phyloP scores from a whole-genome alignment of 345 rosid species.

The Clausena lansium region DNA sequence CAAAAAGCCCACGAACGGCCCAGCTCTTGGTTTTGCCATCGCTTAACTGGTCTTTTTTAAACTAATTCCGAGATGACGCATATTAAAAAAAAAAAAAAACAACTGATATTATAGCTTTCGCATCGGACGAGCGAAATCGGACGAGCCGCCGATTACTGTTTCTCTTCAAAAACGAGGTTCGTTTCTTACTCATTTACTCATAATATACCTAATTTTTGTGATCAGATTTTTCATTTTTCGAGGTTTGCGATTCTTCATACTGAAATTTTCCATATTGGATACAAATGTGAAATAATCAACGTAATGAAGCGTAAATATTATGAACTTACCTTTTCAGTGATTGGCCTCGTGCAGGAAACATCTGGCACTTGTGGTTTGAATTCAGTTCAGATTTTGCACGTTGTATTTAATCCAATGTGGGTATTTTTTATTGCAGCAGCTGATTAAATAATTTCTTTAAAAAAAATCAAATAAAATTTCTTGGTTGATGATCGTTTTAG shows the following conservation, averaged over 20 bases:
- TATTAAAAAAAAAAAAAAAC: no score
- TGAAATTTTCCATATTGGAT: neutral
- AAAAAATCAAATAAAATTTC: neutral
- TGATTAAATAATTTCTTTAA: neutral
- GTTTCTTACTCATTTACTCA: neutral
- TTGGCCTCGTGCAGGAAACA: neutral
- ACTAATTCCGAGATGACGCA: neutral
- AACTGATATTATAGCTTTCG: neutral
- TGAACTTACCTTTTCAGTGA: neutral
- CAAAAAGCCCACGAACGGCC: neutral
- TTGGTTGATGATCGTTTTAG: neutral
- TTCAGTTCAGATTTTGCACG: neutral
- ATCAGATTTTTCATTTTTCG: neutral
- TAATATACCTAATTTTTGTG: neutral
- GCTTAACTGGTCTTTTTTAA: neutral
- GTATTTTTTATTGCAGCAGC: neutral
- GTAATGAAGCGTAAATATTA: neutral
- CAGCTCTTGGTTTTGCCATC: neutral
- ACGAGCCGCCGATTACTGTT: neutral
- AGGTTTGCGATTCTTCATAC: neutral
- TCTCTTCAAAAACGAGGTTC: neutral
- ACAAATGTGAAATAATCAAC: neutral
- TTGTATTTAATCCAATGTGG: constrained; percentile 5
- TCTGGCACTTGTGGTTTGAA: neutral
- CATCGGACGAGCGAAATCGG: neutral